Conservation (phyloP, 2,329 filamentous ascomycete genomes). For the Aspergillus costaricaensis region DNA sequence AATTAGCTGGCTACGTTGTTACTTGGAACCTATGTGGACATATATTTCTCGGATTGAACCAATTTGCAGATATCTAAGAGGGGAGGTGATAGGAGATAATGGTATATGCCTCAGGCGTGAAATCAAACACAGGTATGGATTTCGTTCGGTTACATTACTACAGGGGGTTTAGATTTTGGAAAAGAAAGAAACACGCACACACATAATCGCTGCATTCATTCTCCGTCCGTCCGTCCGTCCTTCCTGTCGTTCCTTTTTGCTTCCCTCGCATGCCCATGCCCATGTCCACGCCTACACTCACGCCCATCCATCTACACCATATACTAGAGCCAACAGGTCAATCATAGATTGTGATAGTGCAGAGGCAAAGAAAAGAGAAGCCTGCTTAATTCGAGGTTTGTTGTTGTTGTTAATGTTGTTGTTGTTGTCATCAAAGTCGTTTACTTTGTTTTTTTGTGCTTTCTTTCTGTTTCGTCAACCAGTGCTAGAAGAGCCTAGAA, state of each 20-base stretch:
- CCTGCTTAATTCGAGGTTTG: neutral
- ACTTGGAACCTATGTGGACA: too few species aligned
- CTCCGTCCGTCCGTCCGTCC: neutral
- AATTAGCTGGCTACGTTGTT: too few species aligned
- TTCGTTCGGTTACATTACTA: neutral
- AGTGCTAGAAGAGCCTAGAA: neutral
- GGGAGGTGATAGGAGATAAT: too few species aligned
- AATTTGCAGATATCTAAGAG: too few species aligned
- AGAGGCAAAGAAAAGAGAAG: neutral
- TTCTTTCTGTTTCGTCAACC: slow-evolving; percentile 1
- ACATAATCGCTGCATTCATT: neutral
- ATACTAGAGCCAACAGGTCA: neutral
- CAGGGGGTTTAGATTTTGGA: neutral
- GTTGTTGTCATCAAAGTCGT: slow-evolving; percentile 11
- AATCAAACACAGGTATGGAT: neutral
- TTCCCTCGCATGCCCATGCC: neutral
- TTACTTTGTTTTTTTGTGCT: neutral
- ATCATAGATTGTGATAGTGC: neutral
- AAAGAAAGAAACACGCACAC: neutral
- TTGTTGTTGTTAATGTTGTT: neutral
- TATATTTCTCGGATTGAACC: too few species aligned
- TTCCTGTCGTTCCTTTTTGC: neutral
- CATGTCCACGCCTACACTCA: neutral
- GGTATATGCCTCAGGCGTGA: neutral
- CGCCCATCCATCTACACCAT: neutral